Percentiles rank a stretch among this genome's conserved stretches.
These are phyloP conservation scores for Gnaphalium uliginosum DNA, from an alignment of 129 eudicot species.

Conservation along the genomic window DNA sequence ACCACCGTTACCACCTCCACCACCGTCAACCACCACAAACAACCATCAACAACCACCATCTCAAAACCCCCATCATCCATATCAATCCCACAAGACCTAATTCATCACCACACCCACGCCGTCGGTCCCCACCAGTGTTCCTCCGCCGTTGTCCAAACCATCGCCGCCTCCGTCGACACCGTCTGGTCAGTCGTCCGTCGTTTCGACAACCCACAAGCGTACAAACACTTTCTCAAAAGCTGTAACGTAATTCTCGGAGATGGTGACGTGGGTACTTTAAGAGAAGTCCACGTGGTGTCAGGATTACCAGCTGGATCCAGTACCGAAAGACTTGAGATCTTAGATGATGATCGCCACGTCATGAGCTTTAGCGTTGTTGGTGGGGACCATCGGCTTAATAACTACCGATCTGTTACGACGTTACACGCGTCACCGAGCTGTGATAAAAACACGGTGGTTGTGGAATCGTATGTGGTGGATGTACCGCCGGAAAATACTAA, in stretches of 20 bases:
- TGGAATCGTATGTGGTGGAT: conserved; percentile 89
- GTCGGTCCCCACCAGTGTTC: conserved; percentile 66
- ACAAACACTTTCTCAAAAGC: conserved; percentile 77
- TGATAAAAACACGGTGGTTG: conserved; percentile 56
- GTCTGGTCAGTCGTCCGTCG: conserved; percentile 86
- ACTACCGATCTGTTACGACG: conserved; percentile 80
- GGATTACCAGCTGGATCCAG: conserved; percentile 82
- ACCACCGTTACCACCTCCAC: conserved; percentile 31
- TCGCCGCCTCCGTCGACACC: conserved; percentile 54
- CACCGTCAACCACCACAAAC: conserved; percentile 36
- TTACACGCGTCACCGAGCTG: conserved; percentile 43
- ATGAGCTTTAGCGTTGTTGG: conserved; percentile 81
- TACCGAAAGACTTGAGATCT: conserved; percentile 78
- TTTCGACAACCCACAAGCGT: conserved; percentile 79
- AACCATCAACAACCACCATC: conserved; percentile 32
- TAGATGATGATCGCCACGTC: conserved; percentile 69
- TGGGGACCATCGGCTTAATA: conserved; percentile 73
- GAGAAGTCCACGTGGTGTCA: conserved; percentile 77
- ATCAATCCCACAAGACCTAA: conserved; percentile 47
- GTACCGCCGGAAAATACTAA: conserved; percentile 75
- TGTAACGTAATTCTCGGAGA: conserved; percentile 73
- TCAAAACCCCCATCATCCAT: conserved; percentile 43
- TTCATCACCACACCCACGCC: conserved; percentile 69
- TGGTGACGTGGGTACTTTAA: conserved; percentile 70
- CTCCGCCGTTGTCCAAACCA: conserved; percentile 63